phyloP scores from a whole-genome alignment of 257 asterid genomes.

The Solanum etuberosum region DNA sequence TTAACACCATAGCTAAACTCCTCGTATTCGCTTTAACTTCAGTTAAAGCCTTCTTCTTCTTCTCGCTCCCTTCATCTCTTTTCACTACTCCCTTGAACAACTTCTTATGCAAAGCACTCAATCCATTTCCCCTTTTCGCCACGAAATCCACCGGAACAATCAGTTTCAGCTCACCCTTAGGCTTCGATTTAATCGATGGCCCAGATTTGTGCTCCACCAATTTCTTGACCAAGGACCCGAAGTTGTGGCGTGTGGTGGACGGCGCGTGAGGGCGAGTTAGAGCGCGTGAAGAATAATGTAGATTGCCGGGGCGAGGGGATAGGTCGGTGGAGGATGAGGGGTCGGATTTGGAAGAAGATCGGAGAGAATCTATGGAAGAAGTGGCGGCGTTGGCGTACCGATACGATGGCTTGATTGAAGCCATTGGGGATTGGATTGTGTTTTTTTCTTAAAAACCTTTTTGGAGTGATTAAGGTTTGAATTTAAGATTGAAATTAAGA shows the following conservation, averaged over 20 bases:
- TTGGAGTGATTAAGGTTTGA: constrained; percentile 9
- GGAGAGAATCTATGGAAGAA: constrained; percentile 6
- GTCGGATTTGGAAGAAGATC: constrained; percentile 54
- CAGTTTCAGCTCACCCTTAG: constrained; percentile 12
- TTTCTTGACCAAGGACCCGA: constrained; percentile 61
- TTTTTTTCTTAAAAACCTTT: neutral
- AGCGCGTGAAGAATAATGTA: constrained; percentile 22
- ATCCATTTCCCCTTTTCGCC: constrained; percentile 35
- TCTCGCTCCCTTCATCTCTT: constrained; percentile 40
- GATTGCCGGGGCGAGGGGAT: neutral
- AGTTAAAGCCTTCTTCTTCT: constrained; percentile 65
- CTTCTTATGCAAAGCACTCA: constrained; percentile 69
- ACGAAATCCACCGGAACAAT: constrained; percentile 43
- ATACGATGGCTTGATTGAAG: constrained; percentile 61
- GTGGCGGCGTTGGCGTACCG: constrained; percentile 44
- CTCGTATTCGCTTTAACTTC: constrained; percentile 74
- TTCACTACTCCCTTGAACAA: constrained; percentile 59
- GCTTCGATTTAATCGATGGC: constrained; percentile 8
- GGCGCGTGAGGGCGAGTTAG: constrained; percentile 26
- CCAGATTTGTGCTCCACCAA: constrained; percentile 43
- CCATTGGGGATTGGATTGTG: constrained; percentile 23
- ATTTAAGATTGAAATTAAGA: neutral
- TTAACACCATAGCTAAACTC: constrained; percentile 81
- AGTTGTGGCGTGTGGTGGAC: constrained; percentile 4
- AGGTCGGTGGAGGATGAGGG: constrained; percentile 62